Conservation (phyloP, 176 grass and related monocot species). For the Tuctoria greenei region DNA sequence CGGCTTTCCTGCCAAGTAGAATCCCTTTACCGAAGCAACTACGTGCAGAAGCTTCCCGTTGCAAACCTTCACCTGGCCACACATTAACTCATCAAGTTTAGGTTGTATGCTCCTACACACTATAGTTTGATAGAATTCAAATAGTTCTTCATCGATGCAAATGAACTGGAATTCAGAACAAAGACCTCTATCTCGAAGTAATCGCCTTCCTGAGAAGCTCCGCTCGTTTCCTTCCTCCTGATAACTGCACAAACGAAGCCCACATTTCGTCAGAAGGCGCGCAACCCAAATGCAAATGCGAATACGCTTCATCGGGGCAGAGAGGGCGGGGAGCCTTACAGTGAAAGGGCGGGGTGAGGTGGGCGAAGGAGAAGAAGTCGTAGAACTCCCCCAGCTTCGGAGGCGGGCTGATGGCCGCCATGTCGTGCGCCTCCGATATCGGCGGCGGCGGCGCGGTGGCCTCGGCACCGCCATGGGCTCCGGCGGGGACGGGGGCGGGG, state of each 20-base stretch:
- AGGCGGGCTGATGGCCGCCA: slow-evolving; percentile 77
- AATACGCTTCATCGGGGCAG: neutral
- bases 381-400: slow-evolving; percentile 93
- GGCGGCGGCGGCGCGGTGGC: slow-evolving; percentile 27
- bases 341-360: slow-evolving; percentile 74
- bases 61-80: slow-evolving; percentile 85
- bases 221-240: slow-evolving; percentile 61
- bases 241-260: slow-evolving; percentile 59
- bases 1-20: slow-evolving; percentile 73
- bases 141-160: neutral
- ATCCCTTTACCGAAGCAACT: slow-evolving; percentile 77
- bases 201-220: slow-evolving; percentile 54
- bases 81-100: slow-evolving; percentile 3
- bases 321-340: slow-evolving; percentile 45
- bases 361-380: slow-evolving; percentile 96
- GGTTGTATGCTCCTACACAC: neutral
- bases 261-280: neutral
- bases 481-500: neutral
- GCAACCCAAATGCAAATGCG: neutral
- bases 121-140: neutral
- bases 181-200: slow-evolving; percentile 87
- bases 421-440: slow-evolving; percentile 91
- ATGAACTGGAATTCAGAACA: neutral
- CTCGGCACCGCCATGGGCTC: slow-evolving; percentile 23
- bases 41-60: slow-evolving; percentile 87